Evolutionary conservation across 2,329 filamentous ascomycete species (phyloP), one percentile per base, ranked within the genome.

Genomic region (Coniochaeta sp.): DNA sequence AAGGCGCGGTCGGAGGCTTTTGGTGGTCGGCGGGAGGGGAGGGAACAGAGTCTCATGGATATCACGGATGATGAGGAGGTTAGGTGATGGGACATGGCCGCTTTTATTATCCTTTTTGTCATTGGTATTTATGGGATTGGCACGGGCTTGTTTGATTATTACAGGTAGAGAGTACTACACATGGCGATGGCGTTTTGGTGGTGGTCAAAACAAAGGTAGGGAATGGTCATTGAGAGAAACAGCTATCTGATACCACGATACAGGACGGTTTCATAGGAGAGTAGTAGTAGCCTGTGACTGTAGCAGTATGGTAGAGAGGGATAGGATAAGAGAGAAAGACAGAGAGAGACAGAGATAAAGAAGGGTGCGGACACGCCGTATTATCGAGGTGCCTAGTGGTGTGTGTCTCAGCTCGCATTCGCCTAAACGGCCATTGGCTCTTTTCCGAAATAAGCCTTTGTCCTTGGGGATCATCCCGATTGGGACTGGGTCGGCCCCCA

Each of bases 1-100:
- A 9, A 60, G 67, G 64, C 17, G 67, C 68, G 54, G 74, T 71
- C 59, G 77, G 71, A 19, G 62, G 44, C 54, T 40, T 58, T 36
- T 38, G 54, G n/a, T n/a, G n/a, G n/a, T n/a, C n/a, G n/a, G n/a
- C n/a, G n/a, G n/a, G n/a, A n/a, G 28, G 22, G 16, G 14, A 34
- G 26, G 17, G 54, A 57, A 11, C 31, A 57, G 31, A 57, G 54
- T 22, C 31, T 38, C 22, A 57, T 55, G 50, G 50, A 55, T 55
- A 34, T 57, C 12, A 57, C 31, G 28, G 54, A 57, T 34, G 54
- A 57, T 4, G 54, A 57, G 31, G 54, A 57, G 28, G 54, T 34
- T 38, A 57, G 54, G 54, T 57, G 33, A 57, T 11, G 31, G 28
- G 1, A 5, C 14, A n/a, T 8, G 14, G 26, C n/a, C n/a, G n/a